Conservation (phyloP, 192 early-diverging fungal genomes). For the Coemansia sp. region DNA sequence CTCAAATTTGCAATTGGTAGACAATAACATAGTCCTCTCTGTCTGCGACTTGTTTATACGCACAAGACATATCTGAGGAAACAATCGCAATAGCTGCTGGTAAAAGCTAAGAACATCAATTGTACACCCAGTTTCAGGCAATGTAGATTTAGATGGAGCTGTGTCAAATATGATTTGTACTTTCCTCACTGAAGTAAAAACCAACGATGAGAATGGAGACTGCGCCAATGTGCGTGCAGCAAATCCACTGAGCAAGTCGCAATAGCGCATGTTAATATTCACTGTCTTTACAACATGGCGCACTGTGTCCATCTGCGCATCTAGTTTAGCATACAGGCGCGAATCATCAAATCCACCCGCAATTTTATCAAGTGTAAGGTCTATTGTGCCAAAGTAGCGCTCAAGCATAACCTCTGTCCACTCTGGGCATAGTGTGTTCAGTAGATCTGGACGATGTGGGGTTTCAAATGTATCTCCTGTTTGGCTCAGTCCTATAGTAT, state of each 20-base stretch:
- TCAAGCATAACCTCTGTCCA: conserved; percentile 6
- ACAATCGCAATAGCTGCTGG: not conserved
- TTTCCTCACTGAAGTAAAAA: not conserved
- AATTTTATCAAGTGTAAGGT: not conserved
- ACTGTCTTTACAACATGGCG: not conserved
- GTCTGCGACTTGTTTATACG: not conserved
- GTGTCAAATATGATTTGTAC: not conserved
- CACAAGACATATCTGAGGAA: not conserved
- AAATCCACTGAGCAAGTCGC: not conserved
- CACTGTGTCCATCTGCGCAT: not conserved
- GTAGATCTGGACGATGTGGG: not conserved
- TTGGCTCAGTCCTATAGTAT: not conserved
- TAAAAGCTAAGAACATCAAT: not conserved
- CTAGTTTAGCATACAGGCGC: not conserved
- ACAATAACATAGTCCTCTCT: not conserved
- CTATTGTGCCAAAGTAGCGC: not conserved
- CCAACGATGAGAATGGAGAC: not conserved
- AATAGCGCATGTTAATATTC: not conserved
- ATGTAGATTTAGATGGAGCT: not conserved
- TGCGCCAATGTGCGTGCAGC: not conserved
- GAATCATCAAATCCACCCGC: not conserved
- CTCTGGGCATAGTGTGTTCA: not conserved
- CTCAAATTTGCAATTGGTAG: not conserved
- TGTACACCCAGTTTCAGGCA: not conserved
- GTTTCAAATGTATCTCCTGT: not conserved